These are phyloP conservation scores for Penicillium sp. DNA, from an alignment of 2,329 filamentous ascomycete genomes.

Conservation along the genomic window DNA sequence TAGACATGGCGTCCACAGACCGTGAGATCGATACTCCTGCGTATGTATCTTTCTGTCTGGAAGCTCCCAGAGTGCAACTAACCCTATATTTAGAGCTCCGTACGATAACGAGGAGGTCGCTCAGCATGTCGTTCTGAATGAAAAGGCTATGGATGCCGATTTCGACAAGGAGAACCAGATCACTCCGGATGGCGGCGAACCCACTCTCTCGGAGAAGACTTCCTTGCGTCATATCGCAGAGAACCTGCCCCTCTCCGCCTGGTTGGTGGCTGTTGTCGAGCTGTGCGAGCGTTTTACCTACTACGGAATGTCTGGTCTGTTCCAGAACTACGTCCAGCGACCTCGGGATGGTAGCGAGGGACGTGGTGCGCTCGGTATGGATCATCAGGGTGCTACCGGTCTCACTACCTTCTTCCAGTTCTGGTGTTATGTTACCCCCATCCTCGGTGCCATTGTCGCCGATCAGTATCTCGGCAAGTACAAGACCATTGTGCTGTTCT, in stretches of 20 bases:
- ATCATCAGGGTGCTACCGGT: slow-evolving; percentile 48
- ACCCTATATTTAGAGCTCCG: slow-evolving; percentile 15
- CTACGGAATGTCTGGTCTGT: slow-evolving; percentile 55
- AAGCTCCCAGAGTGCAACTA: not conserved
- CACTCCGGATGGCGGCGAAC: slow-evolving; percentile 52
- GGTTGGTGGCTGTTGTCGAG: slow-evolving; percentile 57
- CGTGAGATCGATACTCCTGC: slow-evolving; percentile 28
- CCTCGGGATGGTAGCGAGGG: slow-evolving; percentile 40
- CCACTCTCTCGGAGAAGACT: slow-evolving; percentile 52
- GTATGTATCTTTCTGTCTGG: slow-evolving; percentile 19
- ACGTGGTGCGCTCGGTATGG: slow-evolving; percentile 44
- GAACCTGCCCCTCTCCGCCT: slow-evolving; percentile 55
- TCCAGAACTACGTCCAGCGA: slow-evolving; percentile 56
- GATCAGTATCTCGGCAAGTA: slow-evolving; percentile 62
- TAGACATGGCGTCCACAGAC: slow-evolving; percentile 25
- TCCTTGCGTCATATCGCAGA: slow-evolving; percentile 55
- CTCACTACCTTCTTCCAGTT: slow-evolving; percentile 55
- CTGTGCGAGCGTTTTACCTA: slow-evolving; percentile 59
- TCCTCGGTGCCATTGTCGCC: slow-evolving; percentile 57
- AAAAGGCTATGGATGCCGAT: slow-evolving; percentile 24
- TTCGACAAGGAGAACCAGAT: slow-evolving; percentile 32
- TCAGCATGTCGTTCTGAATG: slow-evolving; percentile 20
- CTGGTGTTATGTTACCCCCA: slow-evolving; percentile 59
- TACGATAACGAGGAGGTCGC: slow-evolving; percentile 17
- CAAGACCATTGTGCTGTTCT: slow-evolving; percentile 58